These are phyloP conservation scores for Phytopythium boreale DNA, from an alignment of 352 stramenopile genomes.

Conservation along the genomic window DNA sequence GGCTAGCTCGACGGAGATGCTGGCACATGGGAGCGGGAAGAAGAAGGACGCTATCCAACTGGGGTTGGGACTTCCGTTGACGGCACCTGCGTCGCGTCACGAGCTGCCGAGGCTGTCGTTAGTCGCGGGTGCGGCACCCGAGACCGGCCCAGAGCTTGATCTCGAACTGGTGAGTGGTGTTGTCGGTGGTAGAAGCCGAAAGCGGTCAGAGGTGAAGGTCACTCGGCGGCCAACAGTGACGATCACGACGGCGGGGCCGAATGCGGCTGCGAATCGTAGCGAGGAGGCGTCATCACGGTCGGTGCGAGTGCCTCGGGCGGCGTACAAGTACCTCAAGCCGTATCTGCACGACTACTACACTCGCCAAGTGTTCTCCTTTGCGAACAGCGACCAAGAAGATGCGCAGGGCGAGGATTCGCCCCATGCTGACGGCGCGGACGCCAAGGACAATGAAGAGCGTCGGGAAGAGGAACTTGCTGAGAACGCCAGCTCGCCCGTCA, in stretches of 20 bases:
- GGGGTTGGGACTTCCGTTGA: background rate
- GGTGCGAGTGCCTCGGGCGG: background rate
- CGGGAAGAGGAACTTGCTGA: background rate
- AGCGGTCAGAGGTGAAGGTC: background rate
- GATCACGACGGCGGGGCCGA: background rate
- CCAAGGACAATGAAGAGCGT: background rate
- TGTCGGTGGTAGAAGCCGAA: background rate
- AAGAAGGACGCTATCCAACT: conserved; percentile 5
- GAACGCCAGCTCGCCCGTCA: background rate
- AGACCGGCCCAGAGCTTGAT: background rate
- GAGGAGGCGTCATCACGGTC: background rate
- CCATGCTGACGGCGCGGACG: background rate
- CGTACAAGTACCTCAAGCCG: conserved; percentile 35
- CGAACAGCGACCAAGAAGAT: conserved; percentile 11
- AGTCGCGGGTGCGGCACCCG: background rate
- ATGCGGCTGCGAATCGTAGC: background rate
- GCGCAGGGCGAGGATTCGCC: background rate
- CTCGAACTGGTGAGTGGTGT: background rate
- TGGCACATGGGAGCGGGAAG: background rate
- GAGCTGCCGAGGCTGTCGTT: conserved; percentile 1
- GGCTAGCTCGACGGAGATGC: no score
- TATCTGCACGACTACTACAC: conserved; percentile 67
- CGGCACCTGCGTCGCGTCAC: background rate
- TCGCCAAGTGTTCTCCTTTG: conserved; percentile 52
- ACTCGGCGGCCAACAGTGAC: background rate